Conservation (phyloP, 176 grass and related monocot species). For the Triticum dicoccoides region DNA sequence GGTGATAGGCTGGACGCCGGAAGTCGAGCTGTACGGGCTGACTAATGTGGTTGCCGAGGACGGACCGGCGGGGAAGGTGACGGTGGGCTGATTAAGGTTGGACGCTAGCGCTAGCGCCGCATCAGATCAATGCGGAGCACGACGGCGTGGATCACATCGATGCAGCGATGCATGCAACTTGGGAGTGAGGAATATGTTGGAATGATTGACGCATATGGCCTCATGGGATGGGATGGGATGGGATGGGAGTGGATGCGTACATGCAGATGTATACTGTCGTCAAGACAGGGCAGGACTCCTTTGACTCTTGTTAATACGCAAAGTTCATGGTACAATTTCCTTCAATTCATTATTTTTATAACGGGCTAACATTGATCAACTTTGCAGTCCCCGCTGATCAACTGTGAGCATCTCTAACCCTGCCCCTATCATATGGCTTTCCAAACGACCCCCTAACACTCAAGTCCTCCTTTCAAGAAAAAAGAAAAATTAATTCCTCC, state of each 20-base stretch:
- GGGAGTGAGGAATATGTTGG: background rate
- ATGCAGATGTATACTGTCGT: no score
- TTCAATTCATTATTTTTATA: no score
- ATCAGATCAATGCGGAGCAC: conserved; percentile 14
- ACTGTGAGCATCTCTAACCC: no score
- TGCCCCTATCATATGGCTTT: no score
- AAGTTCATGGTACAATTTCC: no score
- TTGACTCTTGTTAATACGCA: background rate
- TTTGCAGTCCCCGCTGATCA: no score
- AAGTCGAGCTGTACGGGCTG: conserved; percentile 38
- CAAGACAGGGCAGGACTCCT: background rate
- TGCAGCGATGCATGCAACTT: conserved; percentile 25
- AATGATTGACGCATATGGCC: background rate
- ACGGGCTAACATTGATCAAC: no score
- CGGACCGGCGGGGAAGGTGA: background rate
- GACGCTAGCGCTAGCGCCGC: background rate
- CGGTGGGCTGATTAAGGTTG: conserved; percentile 29
- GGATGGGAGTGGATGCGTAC: no score
- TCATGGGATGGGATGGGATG: background rate
- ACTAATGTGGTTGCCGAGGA: conserved; percentile 20
- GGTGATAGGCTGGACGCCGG: background rate
- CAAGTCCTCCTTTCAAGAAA: no score
- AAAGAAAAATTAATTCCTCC: no score
- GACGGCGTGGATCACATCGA: conserved; percentile 5
- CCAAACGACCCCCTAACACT: no score